phyloP scores from a whole-genome alignment of 2,329 filamentous ascomycete species.

The Alternaria consortialis region DNA sequence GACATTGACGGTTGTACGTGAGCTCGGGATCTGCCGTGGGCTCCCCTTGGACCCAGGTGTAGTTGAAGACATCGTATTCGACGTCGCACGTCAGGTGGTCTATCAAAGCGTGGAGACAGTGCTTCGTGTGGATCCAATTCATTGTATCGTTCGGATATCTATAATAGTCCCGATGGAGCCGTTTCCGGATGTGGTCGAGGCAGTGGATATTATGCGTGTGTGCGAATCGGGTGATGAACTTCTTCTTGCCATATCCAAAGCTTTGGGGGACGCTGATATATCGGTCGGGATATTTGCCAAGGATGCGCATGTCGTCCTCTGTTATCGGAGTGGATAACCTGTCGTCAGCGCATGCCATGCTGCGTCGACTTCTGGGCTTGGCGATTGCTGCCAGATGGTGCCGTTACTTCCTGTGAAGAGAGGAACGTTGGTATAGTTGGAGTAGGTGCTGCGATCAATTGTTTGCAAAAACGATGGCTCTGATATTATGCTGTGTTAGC shows the following conservation, averaged over 20 bases:
- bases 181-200: neutral
- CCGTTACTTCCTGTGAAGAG: neutral
- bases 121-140: neutral
- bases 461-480: neutral
- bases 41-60: neutral
- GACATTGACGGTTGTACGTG: neutral
- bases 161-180: neutral
- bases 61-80: neutral
- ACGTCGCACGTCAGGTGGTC: neutral
- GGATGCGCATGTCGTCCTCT: neutral
- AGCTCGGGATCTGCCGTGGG: neutral
- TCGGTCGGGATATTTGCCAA: neutral
- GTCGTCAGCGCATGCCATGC: neutral
- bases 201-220: neutral
- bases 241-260: neutral
- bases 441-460: neutral
- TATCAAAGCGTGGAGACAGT: neutral
- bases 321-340: neutral
- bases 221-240: neutral
- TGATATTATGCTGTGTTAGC: neutral
- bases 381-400: neutral
- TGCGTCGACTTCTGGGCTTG: neutral
- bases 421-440: neutral
- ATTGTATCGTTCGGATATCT: neutral
- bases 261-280: neutral